Conservation (phyloP, 176 grass and related monocot genomes). For the Oryza longistaminata region DNA sequence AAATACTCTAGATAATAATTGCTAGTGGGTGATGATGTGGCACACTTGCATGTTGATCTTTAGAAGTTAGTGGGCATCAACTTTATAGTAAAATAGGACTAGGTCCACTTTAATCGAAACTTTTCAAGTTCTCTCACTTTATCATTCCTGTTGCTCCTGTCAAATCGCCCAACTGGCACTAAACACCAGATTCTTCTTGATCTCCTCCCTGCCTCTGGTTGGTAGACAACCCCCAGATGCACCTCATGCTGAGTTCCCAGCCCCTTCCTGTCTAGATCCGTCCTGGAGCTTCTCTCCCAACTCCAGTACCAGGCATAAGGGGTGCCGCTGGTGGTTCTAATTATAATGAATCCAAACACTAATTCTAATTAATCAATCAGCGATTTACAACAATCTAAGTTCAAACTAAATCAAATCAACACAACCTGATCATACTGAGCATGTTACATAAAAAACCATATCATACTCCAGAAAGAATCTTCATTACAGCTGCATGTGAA, state of each 20-base stretch:
- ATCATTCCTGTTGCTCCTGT: background rate
- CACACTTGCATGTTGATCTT: too few species aligned
- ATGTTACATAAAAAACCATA: background rate
- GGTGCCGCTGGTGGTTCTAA: background rate
- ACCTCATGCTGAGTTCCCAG: too few species aligned
- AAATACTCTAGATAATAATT: too few species aligned
- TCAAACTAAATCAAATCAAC: background rate
- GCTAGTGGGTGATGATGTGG: too few species aligned
- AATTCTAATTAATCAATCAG: background rate
- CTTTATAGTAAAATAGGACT: background rate
- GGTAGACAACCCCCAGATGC: too few species aligned
- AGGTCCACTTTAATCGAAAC: background rate
- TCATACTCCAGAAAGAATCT: background rate
- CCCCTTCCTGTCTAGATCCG: too few species aligned
- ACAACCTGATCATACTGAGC: background rate
- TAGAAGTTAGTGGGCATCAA: too few species aligned
- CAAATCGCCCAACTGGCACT: background rate
- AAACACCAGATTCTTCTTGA: background rate
- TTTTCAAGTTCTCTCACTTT: background rate
- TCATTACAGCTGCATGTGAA: background rate
- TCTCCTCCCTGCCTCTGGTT: background rate
- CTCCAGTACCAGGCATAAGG: background rate
- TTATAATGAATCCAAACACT: background rate
- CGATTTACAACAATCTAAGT: background rate
- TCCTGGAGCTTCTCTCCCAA: background rate